phyloP scores from a whole-genome alignment of 176 grass and related monocot genomes.

The Oryza australiensis region DNA sequence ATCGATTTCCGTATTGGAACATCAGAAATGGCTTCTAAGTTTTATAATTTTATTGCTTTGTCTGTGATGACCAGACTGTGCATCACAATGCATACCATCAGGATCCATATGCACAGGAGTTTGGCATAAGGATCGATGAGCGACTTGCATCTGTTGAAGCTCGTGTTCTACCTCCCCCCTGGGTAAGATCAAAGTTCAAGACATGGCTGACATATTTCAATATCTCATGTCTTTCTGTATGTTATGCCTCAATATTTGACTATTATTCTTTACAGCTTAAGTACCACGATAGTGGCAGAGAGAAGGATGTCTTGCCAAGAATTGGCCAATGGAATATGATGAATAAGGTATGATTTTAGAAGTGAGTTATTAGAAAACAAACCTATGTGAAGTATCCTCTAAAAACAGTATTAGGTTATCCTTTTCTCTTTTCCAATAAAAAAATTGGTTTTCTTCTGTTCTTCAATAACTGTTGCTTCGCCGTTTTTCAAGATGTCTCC shows the following conservation, averaged over 20 bases:
- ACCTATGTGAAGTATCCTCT: background rate
- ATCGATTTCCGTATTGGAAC: background rate
- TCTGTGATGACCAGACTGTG: conserved; percentile 60
- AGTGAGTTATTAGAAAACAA: conserved; percentile 8
- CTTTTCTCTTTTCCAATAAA: background rate
- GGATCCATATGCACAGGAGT: conserved; percentile 74
- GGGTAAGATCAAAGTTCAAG: conserved; percentile 43
- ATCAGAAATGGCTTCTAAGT: background rate
- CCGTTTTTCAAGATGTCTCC: background rate
- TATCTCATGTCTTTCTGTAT: background rate
- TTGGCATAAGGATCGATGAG: conserved; percentile 67
- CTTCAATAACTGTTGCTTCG: background rate
- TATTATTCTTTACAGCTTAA: conserved; percentile 51
- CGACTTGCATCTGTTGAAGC: conserved; percentile 65
- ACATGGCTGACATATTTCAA: conserved; percentile 16
- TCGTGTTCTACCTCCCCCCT: conserved; percentile 65
- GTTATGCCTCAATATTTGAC: conserved; percentile 14
- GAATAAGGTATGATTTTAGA: conserved; percentile 56
- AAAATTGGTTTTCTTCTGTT: background rate
- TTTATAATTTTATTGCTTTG: background rate
- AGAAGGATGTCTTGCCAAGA: conserved; percentile 68
- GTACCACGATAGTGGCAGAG: conserved; percentile 67
- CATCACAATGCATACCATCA: conserved; percentile 64
- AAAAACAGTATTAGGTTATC: conserved; percentile 5
- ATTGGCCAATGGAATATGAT: conserved; percentile 77